These are phyloP conservation scores for Polytolypa hystricis DNA, from an alignment of 2,329 filamentous ascomycete species.

Conservation along the genomic window DNA sequence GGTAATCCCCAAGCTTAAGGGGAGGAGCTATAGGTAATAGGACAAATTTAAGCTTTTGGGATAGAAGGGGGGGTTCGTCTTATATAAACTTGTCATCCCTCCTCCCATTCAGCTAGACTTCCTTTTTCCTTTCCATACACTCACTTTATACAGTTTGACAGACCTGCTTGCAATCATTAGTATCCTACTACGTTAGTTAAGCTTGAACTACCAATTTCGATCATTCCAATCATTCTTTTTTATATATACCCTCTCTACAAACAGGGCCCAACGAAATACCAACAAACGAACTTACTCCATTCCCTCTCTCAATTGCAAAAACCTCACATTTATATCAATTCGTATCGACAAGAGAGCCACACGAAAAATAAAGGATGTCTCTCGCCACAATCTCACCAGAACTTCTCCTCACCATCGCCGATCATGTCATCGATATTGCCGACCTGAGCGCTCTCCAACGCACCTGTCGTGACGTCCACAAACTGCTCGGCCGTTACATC, in stretches of 20 bases:
- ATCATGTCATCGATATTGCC: not conserved
- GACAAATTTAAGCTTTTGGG: too few relatives aligned
- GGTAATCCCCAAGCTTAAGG: too few relatives aligned
- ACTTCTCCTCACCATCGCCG: slow-evolving; percentile 3
- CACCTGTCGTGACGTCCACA: slow-evolving; percentile 3
- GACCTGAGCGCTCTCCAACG: slow-evolving; percentile 6
- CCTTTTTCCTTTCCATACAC: too few relatives aligned
- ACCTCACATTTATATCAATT: not conserved
- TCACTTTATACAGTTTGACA: too few relatives aligned
- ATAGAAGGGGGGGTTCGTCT: too few relatives aligned
- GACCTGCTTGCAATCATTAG: too few relatives aligned
- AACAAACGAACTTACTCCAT: not conserved
- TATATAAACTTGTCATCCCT: too few relatives aligned
- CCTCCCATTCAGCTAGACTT: too few relatives aligned
- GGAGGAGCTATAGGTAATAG: too few relatives aligned
- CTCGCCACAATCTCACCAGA: slow-evolving; percentile 2
- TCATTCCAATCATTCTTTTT: too few relatives aligned
- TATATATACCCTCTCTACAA: not conserved
- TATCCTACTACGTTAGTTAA: too few relatives aligned
- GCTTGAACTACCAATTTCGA: too few relatives aligned
- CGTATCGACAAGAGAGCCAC: not conserved
- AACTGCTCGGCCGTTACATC: slow-evolving; percentile 2
- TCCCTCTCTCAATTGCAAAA: not conserved
- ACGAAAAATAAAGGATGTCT: not conserved
- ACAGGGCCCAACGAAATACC: not conserved